Evolutionary conservation across 176 grass and related monocot species (phyloP).

Genomic region (Ensete ventricosum): DNA sequence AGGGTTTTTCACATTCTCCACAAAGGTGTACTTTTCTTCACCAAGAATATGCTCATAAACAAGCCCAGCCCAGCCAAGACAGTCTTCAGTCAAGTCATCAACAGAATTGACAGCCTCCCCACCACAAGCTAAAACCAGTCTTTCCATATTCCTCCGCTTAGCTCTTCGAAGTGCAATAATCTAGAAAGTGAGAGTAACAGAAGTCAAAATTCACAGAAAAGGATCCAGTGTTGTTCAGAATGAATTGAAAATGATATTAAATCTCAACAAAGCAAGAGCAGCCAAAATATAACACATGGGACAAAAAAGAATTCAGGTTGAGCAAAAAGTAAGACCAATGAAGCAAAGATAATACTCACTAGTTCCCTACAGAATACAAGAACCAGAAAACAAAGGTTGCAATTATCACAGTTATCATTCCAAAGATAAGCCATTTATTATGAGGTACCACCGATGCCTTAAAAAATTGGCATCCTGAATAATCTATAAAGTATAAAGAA

Average conservation of each 20-base stretch:
- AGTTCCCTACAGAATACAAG: too few species aligned
- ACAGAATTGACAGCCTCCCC: slow-evolving; percentile 94
- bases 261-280: not conserved
- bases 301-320: not conserved
- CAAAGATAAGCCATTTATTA: too few species aligned
- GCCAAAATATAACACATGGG: not conserved
- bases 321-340: not conserved
- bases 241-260: too few species aligned
- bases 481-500: too few species aligned
- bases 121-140: slow-evolving; percentile 76
- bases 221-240: too few species aligned
- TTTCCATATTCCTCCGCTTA: slow-evolving; percentile 98
- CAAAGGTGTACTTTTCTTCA: slow-evolving; percentile 97
- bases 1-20: slow-evolving; percentile 92
- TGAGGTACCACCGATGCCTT: too few species aligned
- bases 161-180: slow-evolving; percentile 91
- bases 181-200: slow-evolving; percentile 30
- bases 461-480: too few species aligned
- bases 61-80: slow-evolving; percentile 94
- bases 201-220: not conserved
- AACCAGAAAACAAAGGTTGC: not conserved
- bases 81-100: slow-evolving; percentile 77
- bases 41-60: slow-evolving; percentile 92
- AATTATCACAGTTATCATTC: not conserved
- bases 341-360: too few species aligned